Evolutionary conservation across 306 rosid species (phyloP).

Genomic region (Phaseolus lunatus): DNA sequence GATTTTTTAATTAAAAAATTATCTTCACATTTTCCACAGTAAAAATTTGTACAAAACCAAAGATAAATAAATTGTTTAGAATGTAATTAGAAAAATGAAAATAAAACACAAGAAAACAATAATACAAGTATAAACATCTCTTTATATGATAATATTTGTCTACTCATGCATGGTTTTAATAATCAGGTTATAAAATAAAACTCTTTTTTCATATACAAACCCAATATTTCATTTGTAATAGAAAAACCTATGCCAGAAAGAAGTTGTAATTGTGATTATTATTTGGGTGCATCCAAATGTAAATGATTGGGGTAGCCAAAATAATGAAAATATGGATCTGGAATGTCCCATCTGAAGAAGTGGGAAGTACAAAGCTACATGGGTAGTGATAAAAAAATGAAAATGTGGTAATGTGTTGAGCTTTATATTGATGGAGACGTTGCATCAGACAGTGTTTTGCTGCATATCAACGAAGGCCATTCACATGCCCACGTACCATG

Average conservation of each 20-base stretch:
- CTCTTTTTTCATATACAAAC: too few species aligned
- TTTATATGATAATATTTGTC: too few species aligned
- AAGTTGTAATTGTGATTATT: background rate
- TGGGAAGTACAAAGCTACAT: background rate
- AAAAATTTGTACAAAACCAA: too few species aligned
- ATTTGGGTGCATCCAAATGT: background rate
- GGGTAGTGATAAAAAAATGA: background rate
- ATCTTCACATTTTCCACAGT: too few species aligned
- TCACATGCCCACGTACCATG: conserved; percentile 40
- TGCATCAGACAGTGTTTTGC: conserved; percentile 36
- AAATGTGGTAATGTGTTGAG: background rate
- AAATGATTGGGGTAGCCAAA: conserved; percentile 16
- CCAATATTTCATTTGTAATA: background rate
- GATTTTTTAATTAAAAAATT: too few species aligned
- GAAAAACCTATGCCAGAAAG: background rate
- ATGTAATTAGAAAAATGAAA: too few species aligned
- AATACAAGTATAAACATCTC: too few species aligned
- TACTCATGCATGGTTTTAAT: too few species aligned
- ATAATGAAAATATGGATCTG: conserved; percentile 12
- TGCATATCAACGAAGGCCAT: conserved; percentile 38
- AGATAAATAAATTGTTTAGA: too few species aligned
- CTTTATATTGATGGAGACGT: conserved; percentile 42
- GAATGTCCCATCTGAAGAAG: conserved; percentile 28
- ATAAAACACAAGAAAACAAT: too few species aligned
- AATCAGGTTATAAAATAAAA: too few species aligned